Conservation (phyloP, 768 basidiomycete species). For the Pulveroboletus sp. region DNA sequence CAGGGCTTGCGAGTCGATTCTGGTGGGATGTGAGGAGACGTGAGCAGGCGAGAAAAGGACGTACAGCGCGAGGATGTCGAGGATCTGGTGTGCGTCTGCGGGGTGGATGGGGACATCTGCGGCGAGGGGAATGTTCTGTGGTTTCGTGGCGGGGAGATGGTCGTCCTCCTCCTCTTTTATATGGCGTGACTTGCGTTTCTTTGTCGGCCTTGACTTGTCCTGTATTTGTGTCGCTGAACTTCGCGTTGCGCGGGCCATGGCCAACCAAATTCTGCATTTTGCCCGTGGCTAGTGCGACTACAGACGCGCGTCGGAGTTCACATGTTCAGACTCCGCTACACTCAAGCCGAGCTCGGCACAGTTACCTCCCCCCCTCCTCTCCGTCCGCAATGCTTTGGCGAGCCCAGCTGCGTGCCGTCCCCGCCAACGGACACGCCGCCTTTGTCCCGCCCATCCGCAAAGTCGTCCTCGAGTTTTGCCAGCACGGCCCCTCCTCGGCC, state of each 20-base stretch:
- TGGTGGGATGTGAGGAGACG: constrained; percentile 24
- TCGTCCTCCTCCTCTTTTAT: constrained; percentile 33
- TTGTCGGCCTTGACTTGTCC: constrained; percentile 36
- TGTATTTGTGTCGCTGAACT: constrained; percentile 50
- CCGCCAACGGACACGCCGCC: constrained; percentile 70
- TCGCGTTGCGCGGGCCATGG: constrained; percentile 73
- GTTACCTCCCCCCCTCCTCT: neutral
- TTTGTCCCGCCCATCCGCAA: constrained; percentile 82
- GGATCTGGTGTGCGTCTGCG: constrained; percentile 49
- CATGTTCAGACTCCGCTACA: constrained; percentile 29
- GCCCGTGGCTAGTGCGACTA: constrained; percentile 6
- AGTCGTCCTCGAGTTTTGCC: constrained; percentile 86
- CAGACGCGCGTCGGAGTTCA: constrained; percentile 20
- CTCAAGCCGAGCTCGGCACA: neutral
- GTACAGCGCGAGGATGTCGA: constrained; percentile 59
- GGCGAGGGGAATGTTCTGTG: constrained; percentile 33
- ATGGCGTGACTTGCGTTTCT: constrained; percentile 67
- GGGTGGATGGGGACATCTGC: constrained; percentile 48
- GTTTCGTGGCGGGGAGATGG: constrained; percentile 14
- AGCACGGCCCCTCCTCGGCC: constrained; percentile 74
- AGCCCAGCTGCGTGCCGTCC: constrained; percentile 51
- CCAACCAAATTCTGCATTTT: constrained; percentile 25
- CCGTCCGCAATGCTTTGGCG: constrained; percentile 38
- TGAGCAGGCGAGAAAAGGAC: constrained; percentile 13
- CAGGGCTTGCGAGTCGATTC: constrained; percentile 70